Base-by-base conservation (phyloP, 495 filamentous ascomycete species). In the Penicillium verhagenii region DNA sequence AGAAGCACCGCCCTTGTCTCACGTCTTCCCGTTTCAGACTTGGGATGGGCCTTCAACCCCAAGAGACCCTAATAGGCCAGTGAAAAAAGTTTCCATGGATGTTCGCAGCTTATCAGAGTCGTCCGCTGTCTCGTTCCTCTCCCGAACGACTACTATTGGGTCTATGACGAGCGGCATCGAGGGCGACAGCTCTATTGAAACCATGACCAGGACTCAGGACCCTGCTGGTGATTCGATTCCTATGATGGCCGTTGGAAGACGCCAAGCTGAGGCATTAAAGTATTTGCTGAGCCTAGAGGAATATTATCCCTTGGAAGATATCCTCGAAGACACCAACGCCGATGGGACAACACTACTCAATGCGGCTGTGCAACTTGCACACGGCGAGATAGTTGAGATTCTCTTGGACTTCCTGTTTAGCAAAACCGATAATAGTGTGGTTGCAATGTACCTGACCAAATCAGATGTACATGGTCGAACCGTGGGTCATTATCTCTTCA, bases 231-330 rank as follows among this genome's bases (percentile, higher is more conserved):
- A 96, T 63, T 96, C 92, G 5, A 82, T 97, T 18, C 80, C 85
- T 14, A 99, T 97, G 95, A 97, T 99, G 92, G 91, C 93, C 7
- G 81, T 97, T 28, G 91, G 96, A 61, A 82, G 85, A 50, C 79
- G 83, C 24, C 87, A 87, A 50, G 72, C 79, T 7, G 82, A 87
- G 39, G 84, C 83, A 25, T 66, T 99, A 21, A 80, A 73, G 24
- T 97, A 96, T 68, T 78, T 99, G 4, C 72, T 99, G 8, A 85
- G 82, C 24, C 70, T 96, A 10, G 74, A 81, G 35, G 81, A 90
- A 47, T 90, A 88, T 65, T 96, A 85, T 65, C 79, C 91, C 0
- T 59, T 81, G 4, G 73, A 82, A 3, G 72, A 82, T 50, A 77
- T 97, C 21, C 74, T 96, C 4, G 85, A 89, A 45, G 95, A 99